Base-by-base conservation (phyloP, 2,329 filamentous ascomycete species). In the Fusarium buxicola region DNA sequence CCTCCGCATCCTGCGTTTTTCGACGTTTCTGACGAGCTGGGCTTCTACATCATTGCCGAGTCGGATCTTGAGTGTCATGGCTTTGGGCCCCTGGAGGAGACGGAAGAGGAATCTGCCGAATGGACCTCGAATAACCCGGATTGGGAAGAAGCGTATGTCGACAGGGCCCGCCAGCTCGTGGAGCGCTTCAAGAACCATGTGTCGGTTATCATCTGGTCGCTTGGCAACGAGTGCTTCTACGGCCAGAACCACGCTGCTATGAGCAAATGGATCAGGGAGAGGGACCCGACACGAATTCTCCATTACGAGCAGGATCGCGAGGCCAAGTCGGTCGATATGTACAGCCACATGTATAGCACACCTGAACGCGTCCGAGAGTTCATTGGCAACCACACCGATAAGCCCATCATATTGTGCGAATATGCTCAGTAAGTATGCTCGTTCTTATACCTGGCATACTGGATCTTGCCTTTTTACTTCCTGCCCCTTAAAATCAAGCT, bases 211-310 rank as follows among this genome's bases (percentile, higher is more conserved):
- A 84, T 91, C 47, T 92, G 89, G 90, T 89, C 86, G 15, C 77
- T 92, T 0, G 89, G 89, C 0, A 92, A 92, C 55, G 89, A 92
- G 69, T 82, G 88, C 0, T 92, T 90, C 67, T 91, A 90, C 55
- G 89, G 89, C 0, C 76, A 77, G 2, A 92, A 92, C 58, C 87
- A 89, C 53, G 81, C 81, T 44, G 85, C 84, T 9, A 92, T 92
- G 89, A 88, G 88, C 56, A 78, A 87, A 5, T 86, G 81, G 72
- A 84, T 87, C 66, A 87, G 85, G 61, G 68, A 75, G 1, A 79
- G 83, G 11, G 89, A 91, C 56, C 69, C 76, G 2, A 85, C 38
- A 3, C 62, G 88, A 3, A 82, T 84, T 0, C 79, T 91, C 1
- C 89, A 91, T 68, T 91, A 91, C 65, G 88, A 91, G 68, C 84